Evolutionary conservation across 1,139 yeast genomes (phyloP).

Genomic region (Oligophagozyma castellii): DNA sequence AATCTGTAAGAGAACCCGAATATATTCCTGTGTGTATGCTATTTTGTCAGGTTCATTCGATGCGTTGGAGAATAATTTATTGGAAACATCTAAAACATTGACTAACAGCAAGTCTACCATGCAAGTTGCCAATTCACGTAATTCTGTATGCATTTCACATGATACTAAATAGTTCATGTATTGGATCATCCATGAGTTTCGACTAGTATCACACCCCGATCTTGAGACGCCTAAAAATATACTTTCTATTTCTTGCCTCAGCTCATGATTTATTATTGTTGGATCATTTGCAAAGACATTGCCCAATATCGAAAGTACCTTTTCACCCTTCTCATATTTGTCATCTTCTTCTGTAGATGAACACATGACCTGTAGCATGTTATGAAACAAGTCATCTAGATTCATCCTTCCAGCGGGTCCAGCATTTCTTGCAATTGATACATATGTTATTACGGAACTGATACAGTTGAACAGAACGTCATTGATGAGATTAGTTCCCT

Average conservation of each 20-base stretch:
- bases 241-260: constrained; percentile 21
- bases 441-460: constrained; percentile 30
- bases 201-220: constrained; percentile 8
- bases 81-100: constrained; percentile 37
- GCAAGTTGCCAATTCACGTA: constrained; percentile 37
- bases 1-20: constrained; percentile 40
- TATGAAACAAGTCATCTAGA: constrained; percentile 24
- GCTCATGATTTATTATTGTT: constrained; percentile 20
- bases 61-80: constrained; percentile 31
- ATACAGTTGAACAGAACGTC: constrained; percentile 24
- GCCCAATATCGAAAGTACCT: constrained; percentile 16
- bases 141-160: constrained; percentile 30
- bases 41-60: constrained; percentile 7
- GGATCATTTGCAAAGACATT: constrained; percentile 26
- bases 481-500: neutral
- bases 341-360: constrained; percentile 13
- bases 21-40: constrained; percentile 24
- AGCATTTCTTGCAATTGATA: constrained; percentile 29
- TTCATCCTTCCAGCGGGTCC: constrained; percentile 28
- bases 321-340: constrained; percentile 16
- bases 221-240: constrained; percentile 24
- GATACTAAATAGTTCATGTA: constrained; percentile 31
- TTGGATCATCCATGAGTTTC: constrained; percentile 25
- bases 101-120: constrained; percentile 39
- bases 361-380: constrained; percentile 22